Base-by-base conservation (phyloP, 805 yeast genomes). In the Kuraishia piskuri region DNA sequence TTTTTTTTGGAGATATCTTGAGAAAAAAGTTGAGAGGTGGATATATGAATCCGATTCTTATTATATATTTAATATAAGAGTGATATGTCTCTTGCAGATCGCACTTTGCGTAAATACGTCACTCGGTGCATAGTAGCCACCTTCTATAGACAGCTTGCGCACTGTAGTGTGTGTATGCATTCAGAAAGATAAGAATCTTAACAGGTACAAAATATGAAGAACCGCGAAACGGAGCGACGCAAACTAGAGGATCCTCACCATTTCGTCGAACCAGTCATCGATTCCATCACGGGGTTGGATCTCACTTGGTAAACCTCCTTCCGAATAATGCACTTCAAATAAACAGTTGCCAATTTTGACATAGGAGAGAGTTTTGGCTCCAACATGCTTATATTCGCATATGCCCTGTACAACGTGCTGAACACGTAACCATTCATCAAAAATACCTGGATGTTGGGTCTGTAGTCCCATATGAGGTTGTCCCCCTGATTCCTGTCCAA, bases 341-440 rank as follows among this genome's bases (percentile, higher is more conserved):
- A 50, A n/a, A 24, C 53, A 50, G 45, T 46, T 46, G 49, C 26
- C 53, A 14, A 50, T 36, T 44, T 46, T 50, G 24, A 50, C 49
- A 24, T 50, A 46, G 5, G 7, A 6, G 17, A 46, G 49, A 14
- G 14, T 4, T 23, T 24, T 45, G 9, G 20, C n/a, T 4, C 36
- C 23, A 14, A 23, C 25, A n/a, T 17, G 46, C 24, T 12, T 46
- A 24, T 36, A 22, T 8, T 47, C 48, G 21, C 50, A 47, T 20
- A 51, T 25, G 21, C 62, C 57, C 44, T 63, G 48, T 14, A 74
- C 76, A 2, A 69, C 71, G 54, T 70, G 74, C 56, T 70, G 74
- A 12, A 72, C 73, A 52, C 67, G 67, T 54, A 61, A 66, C 75
- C 75, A 71, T 55, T 70, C 75, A 55, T 72, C 76, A 57, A 64